phyloP scores from a whole-genome alignment of 352 stramenopile species.

The Peronosclerospora sorghi region DNA sequence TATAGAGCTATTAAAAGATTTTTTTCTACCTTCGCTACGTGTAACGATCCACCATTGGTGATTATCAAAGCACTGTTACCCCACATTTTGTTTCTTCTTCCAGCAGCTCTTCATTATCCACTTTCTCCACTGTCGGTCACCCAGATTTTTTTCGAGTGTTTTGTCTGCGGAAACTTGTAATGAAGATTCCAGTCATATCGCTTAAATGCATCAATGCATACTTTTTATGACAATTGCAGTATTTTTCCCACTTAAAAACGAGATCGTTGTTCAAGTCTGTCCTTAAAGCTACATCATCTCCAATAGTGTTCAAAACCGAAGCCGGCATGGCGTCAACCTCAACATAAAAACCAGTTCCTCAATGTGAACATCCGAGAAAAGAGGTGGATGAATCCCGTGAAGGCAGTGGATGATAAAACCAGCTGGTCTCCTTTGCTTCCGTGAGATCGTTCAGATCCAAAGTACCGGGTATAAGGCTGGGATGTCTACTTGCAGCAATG shows the following conservation, averaged over 20 bases:
- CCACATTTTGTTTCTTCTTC: too few relatives aligned
- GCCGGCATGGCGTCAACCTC: slow-evolving; percentile 36
- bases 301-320: slow-evolving; percentile 45
- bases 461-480: slow-evolving; percentile 47
- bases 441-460: slow-evolving; percentile 44
- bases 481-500: slow-evolving; percentile 56
- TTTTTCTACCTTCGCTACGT: too few relatives aligned
- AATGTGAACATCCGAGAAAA: slow-evolving; percentile 70
- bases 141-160: slow-evolving; percentile 5
- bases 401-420: slow-evolving; percentile 33
- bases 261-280: slow-evolving; percentile 25
- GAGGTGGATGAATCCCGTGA: slow-evolving; percentile 11
- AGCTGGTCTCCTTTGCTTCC: slow-evolving; percentile 54
- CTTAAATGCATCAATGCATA: slow-evolving; percentile 45
- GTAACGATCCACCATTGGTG: too few relatives aligned
- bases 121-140: slow-evolving; percentile 14
- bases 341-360: slow-evolving; percentile 51
- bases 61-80: too few relatives aligned
- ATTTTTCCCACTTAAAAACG: slow-evolving; percentile 42
- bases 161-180: slow-evolving; percentile 22
- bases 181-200: slow-evolving; percentile 53
- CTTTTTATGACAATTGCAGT: slow-evolving; percentile 36
- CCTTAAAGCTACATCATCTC: slow-evolving; percentile 19
- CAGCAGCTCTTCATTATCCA: too few relatives aligned
- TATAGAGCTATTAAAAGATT: too few relatives aligned